Percentiles rank a stretch among this genome's conserved stretches.
Conservation (phyloP, 495 filamentous ascomycete species). For the Thozetella sp. region DNA sequence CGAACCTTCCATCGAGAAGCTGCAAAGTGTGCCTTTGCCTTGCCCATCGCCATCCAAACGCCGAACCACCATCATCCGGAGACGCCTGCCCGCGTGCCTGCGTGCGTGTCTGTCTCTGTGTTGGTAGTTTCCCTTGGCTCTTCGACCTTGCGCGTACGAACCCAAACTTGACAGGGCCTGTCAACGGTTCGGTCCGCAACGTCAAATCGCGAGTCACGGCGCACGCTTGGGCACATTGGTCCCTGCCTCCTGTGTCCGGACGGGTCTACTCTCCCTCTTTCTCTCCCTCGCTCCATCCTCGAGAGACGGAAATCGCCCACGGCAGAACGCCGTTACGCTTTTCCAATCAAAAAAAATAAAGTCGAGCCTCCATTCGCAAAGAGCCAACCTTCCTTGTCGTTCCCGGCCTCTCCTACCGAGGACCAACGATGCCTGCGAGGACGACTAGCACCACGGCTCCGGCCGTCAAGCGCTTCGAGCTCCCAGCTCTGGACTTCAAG, state of each 20-base stretch:
- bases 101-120: not conserved
- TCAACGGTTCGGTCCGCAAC: conserved; percentile 2
- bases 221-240: no score
- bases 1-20: not conserved
- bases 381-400: not conserved
- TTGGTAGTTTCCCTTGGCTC: no score
- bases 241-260: no score
- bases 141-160: not conserved
- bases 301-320: conserved; percentile 1
- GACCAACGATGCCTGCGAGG: conserved; percentile 22
- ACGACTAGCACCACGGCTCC: conserved; percentile 14
- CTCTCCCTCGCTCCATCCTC: not conserved
- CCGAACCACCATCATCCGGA: not conserved
- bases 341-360: not conserved
- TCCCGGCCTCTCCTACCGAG: not conserved
- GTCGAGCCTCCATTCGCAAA: not conserved
- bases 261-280: not conserved
- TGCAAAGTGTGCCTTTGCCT: not conserved
- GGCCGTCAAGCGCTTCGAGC: conserved; percentile 48
- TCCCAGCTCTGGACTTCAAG: conserved; percentile 50
- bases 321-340: no score
- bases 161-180: not conserved
- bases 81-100: not conserved
- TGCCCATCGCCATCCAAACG: not conserved
- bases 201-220: not conserved